These are phyloP conservation scores for Acacia acuminata DNA, from an alignment of 306 rosid genomes.

Conservation along the genomic window DNA sequence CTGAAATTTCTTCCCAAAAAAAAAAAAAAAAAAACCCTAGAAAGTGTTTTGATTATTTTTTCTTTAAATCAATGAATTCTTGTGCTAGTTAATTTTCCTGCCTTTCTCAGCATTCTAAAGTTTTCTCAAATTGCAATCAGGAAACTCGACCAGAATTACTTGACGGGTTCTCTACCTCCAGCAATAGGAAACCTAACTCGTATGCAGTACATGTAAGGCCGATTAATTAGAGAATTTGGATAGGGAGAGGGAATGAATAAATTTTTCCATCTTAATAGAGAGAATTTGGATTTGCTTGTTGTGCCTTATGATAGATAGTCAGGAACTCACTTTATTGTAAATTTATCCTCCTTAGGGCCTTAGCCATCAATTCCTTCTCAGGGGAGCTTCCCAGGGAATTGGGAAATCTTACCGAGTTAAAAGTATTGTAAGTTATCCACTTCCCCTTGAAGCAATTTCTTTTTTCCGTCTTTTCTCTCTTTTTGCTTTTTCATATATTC, in stretches of 20 bases:
- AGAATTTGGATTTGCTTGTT: not conserved
- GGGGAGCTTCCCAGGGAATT: constrained; percentile 80
- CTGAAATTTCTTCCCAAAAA: not conserved
- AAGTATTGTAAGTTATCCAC: constrained; percentile 46
- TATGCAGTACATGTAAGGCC: constrained; percentile 70
- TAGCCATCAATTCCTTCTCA: constrained; percentile 68
- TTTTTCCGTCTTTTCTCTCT: not conserved
- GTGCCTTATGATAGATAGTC: not conserved
- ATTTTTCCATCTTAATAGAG: not conserved
- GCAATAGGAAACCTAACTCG: constrained; percentile 64
- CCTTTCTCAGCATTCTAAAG: not conserved
- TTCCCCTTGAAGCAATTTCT: not conserved
- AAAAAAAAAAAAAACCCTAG: not conserved
- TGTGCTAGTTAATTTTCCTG: not conserved
- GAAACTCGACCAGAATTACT: constrained; percentile 58
- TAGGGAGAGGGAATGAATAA: not conserved
- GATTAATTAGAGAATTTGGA: not conserved
- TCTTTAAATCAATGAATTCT: not conserved
- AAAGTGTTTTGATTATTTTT: not conserved
- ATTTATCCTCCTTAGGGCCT: constrained; percentile 36
- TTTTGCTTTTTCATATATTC: not conserved
- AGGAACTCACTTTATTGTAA: not conserved
- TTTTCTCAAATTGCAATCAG: constrained; percentile 40
- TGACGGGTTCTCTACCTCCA: constrained; percentile 66
- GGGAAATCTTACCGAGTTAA: constrained; percentile 54